phyloP scores from a whole-genome alignment of 2,329 filamentous ascomycete genomes.

The Aureobasidium sp. region DNA sequence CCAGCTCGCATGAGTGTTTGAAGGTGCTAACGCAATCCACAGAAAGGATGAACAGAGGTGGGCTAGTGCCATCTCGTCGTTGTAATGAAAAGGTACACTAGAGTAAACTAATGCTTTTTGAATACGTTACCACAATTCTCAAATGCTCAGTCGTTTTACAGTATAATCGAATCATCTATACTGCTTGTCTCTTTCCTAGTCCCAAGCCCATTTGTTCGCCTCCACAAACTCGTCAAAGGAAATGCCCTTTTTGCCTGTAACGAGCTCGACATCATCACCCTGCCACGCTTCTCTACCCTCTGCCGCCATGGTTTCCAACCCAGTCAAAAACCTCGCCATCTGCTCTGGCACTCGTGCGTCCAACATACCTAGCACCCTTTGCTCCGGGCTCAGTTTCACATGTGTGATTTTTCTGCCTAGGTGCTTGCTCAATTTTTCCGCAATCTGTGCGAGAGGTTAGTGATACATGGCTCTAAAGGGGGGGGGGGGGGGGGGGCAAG shows the following conservation, averaged over 20 bases:
- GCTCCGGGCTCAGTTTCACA: neutral
- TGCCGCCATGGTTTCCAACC: neutral
- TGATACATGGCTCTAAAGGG: too few relatives aligned
- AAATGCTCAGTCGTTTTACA: too few relatives aligned
- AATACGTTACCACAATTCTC: too few relatives aligned
- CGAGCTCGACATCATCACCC: neutral
- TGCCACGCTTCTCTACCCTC: neutral
- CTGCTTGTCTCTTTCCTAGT: neutral
- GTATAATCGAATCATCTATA: too few relatives aligned
- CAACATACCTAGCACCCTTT: neutral
- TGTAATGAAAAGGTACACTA: constrained; percentile 20
- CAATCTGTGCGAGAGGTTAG: neutral
- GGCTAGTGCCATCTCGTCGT: constrained; percentile 61
- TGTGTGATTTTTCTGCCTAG: neutral
- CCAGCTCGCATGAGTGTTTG: neutral
- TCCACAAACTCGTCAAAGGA: neutral
- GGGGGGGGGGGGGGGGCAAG: too few relatives aligned
- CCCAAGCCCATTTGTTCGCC: neutral
- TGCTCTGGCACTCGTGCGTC: neutral
- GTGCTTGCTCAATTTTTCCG: neutral
- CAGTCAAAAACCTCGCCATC: neutral
- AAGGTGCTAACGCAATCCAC: constrained; percentile 14
- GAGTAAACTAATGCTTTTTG: too few relatives aligned
- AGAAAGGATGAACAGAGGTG: constrained; percentile 78
- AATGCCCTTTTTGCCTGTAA: neutral